Base-by-base conservation (phyloP, 208 protist species). In the Phytomonas sp. region DNA sequence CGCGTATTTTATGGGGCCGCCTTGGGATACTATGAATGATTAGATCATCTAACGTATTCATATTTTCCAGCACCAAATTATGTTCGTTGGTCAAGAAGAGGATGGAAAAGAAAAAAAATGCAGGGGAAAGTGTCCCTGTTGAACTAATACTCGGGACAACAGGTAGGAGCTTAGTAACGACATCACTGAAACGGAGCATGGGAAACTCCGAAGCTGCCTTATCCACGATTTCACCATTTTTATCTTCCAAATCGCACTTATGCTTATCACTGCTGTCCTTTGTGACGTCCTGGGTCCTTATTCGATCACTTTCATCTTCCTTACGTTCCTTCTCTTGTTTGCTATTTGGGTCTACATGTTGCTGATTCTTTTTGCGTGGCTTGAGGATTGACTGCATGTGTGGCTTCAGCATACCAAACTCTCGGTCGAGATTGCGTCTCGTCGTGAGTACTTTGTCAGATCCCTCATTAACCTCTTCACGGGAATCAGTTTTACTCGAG, bases 31-130 rank as follows among this genome's bases (percentile, higher is more conserved):
- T 82, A 29, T 73, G 73, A 14, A 85, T 78, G 23, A 78, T 59
- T 49, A 95, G 70, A 67, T 95, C 87, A 60, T 93, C 86, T 36
- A 93, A 65, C 29, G 63, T 69, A 30, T 70, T 69, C 6, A 89
- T 85, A 69, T 83, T 93, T 64, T 87, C 80, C 34, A 96, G 72
- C 63, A 92, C 66, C n/a, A 96, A 74, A 59, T 86, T 89, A 74
- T 93, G 86, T 75, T 94, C 89, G 36, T 96, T 96, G 12, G 89
- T 87, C 29, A 96, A 70, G 66, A 96, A 96, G 1, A 96, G 73
- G 52, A 96, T 86, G 7, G 87, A 96, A 62, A 96, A 96, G 82
- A 94, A 96, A 67, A 96, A 90, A 67, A 96, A 96, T 31, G 91
- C 91, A 4, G 91, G 91, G 4, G 91, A 96, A 2, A 96, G 73